Evolutionary conservation across 345 rosid genomes (phyloP).

Genomic region (Cochlearia excelsa): DNA sequence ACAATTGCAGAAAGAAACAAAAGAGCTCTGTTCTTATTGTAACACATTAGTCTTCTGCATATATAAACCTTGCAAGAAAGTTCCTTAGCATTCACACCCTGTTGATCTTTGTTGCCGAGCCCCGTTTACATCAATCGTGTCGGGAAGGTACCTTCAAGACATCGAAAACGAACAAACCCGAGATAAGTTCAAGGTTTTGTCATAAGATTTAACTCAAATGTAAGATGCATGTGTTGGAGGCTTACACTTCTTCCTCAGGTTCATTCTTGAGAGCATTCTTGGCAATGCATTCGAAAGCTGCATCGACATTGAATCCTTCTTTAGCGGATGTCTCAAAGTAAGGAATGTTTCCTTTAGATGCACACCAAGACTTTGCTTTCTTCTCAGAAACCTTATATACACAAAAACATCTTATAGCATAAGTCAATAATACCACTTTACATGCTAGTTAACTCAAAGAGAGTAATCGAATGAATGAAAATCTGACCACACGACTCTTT

Average conservation of each 20-base stretch:
- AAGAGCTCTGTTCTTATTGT: not conserved
- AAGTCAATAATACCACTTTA: not conserved
- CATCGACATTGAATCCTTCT: slow-evolving; percentile 23
- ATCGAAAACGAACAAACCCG: not conserved
- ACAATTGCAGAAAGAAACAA: slow-evolving; percentile 1
- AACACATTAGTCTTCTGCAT: not conserved
- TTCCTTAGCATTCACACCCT: slow-evolving; percentile 64
- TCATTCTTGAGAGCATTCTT: slow-evolving; percentile 85
- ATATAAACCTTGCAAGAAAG: slow-evolving; percentile 5
- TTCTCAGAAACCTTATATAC: slow-evolving; percentile 72
- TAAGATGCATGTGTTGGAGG: slow-evolving; percentile 8
- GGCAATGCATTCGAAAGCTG: slow-evolving; percentile 48
- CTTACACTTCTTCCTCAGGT: slow-evolving; percentile 84
- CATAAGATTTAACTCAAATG: no score
- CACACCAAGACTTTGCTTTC: slow-evolving; percentile 93
- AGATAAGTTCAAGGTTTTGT: not conserved
- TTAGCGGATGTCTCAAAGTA: slow-evolving; percentile 92
- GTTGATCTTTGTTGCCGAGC: slow-evolving; percentile 59
- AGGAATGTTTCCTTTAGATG: slow-evolving; percentile 85
- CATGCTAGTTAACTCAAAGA: no score
- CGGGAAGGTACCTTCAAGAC: slow-evolving; percentile 59
- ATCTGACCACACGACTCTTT: slow-evolving; percentile 82
- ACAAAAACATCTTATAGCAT: not conserved
- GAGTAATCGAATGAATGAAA: not conserved
- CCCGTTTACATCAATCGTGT: slow-evolving; percentile 65